A percentile compares a stretch with the other conserved stretches of the same genome.
Evolutionary conservation across 306 rosid genomes (phyloP).

Genomic region (Cyamopsis tetragonoloba): DNA sequence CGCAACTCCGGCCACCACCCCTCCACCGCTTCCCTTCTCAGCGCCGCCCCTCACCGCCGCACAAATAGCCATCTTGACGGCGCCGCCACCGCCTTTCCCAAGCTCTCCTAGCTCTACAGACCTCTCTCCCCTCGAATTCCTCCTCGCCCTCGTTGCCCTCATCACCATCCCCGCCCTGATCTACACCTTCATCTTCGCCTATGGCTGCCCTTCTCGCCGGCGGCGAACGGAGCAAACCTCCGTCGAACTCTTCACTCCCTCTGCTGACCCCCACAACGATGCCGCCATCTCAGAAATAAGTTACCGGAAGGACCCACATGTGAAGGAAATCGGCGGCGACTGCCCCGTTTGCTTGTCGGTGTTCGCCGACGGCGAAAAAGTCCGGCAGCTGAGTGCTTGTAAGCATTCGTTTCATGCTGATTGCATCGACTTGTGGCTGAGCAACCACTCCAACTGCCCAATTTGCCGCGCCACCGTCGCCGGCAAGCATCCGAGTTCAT

Average conservation of each 20-base stretch:
- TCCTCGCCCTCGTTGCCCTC: slow-evolving; percentile 52
- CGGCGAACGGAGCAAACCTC: slow-evolving; percentile 8
- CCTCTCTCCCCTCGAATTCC: slow-evolving; percentile 67
- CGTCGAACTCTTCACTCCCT: background rate
- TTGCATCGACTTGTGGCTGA: slow-evolving; percentile 61
- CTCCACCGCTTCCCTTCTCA: background rate
- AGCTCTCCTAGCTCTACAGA: slow-evolving; percentile 35
- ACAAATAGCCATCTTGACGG: background rate
- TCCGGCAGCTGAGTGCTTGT: slow-evolving; percentile 48
- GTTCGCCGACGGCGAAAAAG: slow-evolving; percentile 51
- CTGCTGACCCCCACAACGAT: background rate
- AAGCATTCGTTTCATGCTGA: slow-evolving; percentile 52
- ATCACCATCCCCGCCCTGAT: slow-evolving; percentile 58
- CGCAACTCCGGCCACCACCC: slow-evolving; percentile 10
- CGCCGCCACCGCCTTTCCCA: slow-evolving; percentile 41
- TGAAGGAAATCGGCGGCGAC: slow-evolving; percentile 47
- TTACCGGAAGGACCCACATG: slow-evolving; percentile 39
- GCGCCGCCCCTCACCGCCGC: background rate
- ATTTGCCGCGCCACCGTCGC: slow-evolving; percentile 51
- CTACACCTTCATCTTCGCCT: slow-evolving; percentile 56
- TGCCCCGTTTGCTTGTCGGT: slow-evolving; percentile 61
- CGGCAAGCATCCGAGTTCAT: slow-evolving; percentile 19
- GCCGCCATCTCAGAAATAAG: slow-evolving; percentile 20
- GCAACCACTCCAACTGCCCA: slow-evolving; percentile 53
- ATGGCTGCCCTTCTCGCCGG: slow-evolving; percentile 48